Evolutionary conservation across 2,329 filamentous ascomycete species (phyloP), one percentile per base, ranked within the genome.

Genomic region (Tolypocladium guangdongense): DNA sequence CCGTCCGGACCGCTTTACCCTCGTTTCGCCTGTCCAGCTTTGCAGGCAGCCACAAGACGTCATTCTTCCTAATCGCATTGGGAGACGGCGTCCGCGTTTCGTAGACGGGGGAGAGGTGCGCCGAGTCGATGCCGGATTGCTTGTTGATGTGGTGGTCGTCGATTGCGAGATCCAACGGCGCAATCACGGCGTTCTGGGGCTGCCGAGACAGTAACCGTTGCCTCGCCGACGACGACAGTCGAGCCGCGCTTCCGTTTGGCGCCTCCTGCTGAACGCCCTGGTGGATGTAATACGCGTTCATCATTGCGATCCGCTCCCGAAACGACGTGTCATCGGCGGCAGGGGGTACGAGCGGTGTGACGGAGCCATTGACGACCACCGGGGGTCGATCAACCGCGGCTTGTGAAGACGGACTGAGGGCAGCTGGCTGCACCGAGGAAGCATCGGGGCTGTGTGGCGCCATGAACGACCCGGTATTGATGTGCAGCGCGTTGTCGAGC

Each of bases 31-130:
- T 20, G 30, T 49, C 56, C 60, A n/a, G 57, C 47, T 63, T 64
- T 20, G 63, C 65, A 30, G 61, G 53, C 43, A 61, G 63, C 20
- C 61, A 55, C 14, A 68, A 62, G 2, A 68, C 58, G 32, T 83
- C 81, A 50, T 76, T 70, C 49, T 77, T 82, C 52, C 84, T 76
- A 53, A 72, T 71, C 14, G 78, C 73, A 3, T 77, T 86, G 1
- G 87, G 86, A 2, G 87, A 88, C 2, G 86, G 84, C 0, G 84
- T 86, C n/a, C 79, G 77, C 7, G 80, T 78, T 69, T 90, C 87
- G 52, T 86, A 86, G 0, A 90, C 87, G 0, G 87, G 87, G 0
- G 87, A 90, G 2, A 91, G 74, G 59, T 77, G 78, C 43, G 75
- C 73, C 50, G 73, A 63, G 10, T 80, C 78, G 11, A 59, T 56